Conservation (phyloP, 768 basidiomycete genomes). For the Favolaschia claudopus region DNA sequence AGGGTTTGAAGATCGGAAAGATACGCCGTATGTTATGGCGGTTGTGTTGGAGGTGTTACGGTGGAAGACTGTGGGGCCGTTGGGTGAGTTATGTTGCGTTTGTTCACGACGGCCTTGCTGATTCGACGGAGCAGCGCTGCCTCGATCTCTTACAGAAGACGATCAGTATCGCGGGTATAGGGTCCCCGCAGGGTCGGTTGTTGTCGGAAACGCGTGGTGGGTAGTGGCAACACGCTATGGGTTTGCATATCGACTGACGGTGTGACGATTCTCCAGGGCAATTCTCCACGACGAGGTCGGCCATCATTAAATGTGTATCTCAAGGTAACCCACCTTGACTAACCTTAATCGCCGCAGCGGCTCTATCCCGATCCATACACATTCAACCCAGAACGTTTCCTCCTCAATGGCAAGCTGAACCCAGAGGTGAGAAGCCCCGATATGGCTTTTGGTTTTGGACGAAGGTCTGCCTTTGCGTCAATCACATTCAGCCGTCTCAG, state of each 20-base stretch:
- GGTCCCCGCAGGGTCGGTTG: conserved; percentile 40
- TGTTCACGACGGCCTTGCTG: not conserved
- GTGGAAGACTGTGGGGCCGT: conserved; percentile 40
- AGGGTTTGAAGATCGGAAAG: conserved; percentile 35
- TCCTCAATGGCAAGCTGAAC: conserved; percentile 33
- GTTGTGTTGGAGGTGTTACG: conserved; percentile 45
- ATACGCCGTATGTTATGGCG: conserved; percentile 43
- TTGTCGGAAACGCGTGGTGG: conserved; percentile 35
- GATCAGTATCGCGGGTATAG: conserved; percentile 44
- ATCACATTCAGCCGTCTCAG: too few relatives aligned
- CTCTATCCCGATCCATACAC: conserved; percentile 43
- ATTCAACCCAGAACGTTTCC: conserved; percentile 48
- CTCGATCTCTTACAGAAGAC: conserved; percentile 37
- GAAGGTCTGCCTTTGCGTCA: not conserved
- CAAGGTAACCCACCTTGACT: not conserved
- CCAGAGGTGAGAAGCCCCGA: conserved; percentile 17
- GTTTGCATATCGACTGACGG: not conserved
- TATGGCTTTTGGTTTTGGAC: conserved; percentile 32
- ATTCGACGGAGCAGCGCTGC: conserved; percentile 24
- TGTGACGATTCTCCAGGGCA: not conserved
- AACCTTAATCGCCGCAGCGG: not conserved
- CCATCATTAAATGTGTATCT: not conserved
- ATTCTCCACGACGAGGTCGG: conserved; percentile 13
- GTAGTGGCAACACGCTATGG: not conserved
- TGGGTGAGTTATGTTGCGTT: conserved; percentile 35